Evolutionary conservation across 2,329 filamentous ascomycete genomes (phyloP).

Genomic region (Coniochaeta sp.): DNA sequence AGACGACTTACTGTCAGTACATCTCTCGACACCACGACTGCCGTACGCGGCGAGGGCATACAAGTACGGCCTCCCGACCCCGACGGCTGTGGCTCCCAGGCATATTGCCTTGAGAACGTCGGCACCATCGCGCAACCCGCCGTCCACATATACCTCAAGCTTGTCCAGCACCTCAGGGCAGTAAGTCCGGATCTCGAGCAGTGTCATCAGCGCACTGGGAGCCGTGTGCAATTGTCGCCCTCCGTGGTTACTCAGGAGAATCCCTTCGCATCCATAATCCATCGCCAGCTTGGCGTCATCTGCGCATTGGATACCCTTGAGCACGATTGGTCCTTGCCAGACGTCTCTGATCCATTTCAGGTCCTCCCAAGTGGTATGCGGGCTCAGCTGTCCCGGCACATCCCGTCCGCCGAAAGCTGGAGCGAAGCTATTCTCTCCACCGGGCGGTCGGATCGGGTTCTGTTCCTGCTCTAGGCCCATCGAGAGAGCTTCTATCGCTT

Average conservation of each 20-base stretch:
- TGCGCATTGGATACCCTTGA: conserved; percentile 29
- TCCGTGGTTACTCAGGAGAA: conserved; percentile 27
- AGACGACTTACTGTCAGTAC: conserved; percentile 12
- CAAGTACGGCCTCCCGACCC: conserved; percentile 43
- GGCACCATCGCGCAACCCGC: conserved; percentile 35
- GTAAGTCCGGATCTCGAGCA: conserved; percentile 35
- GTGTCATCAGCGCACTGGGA: conserved; percentile 31
- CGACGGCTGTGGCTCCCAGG: conserved; percentile 37
- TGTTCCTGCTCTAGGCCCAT: conserved; percentile 7
- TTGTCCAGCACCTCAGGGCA: conserved; percentile 32
- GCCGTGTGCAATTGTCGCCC: conserved; percentile 42
- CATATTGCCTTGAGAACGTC: conserved; percentile 40
- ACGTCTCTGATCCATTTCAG: conserved; percentile 11
- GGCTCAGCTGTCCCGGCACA: conserved; percentile 6
- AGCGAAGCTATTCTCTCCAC: conserved; percentile 6
- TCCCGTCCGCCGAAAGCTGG: conserved; percentile 6
- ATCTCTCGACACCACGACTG: conserved; percentile 30
- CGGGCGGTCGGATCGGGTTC: background rate
- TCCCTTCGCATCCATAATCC: conserved; percentile 29
- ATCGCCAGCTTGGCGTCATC: conserved; percentile 28
- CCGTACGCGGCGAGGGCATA: conserved; percentile 38
- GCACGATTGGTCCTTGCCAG: conserved; percentile 25
- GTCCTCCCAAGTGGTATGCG: conserved; percentile 12
- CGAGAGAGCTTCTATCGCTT: conserved; percentile 9
- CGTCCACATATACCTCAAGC: conserved; percentile 39